A percentile compares a stretch with the other conserved stretches of the same genome.
Conservation (phyloP, 495 filamentous ascomycete species). For the Parathielavia appendiculata region DNA sequence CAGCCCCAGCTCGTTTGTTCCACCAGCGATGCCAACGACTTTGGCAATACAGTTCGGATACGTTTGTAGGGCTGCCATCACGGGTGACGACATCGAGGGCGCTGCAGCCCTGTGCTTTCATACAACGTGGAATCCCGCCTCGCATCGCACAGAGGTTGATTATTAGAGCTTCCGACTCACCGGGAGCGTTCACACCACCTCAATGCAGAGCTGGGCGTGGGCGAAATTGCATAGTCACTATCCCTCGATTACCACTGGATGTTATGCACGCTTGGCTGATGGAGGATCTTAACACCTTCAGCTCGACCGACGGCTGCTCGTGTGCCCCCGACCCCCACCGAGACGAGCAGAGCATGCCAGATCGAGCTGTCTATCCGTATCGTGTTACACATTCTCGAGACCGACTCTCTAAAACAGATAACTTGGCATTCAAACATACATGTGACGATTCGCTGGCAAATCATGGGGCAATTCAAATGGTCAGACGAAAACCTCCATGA, state of each 20-base stretch:
- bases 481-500: no score
- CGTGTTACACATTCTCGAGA: conserved; percentile 7
- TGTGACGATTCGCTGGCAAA: not conserved
- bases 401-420: not conserved
- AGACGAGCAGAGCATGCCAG: not conserved
- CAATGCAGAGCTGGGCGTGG: not conserved
- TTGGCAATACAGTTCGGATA: no score
- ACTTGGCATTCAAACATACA: not conserved
- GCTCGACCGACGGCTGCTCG: not conserved
- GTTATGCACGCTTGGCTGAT: not conserved
- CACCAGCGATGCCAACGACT: no score
- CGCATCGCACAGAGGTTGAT: not conserved
- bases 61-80: no score
- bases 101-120: not conserved
- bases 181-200: not conserved
- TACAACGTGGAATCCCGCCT: not conserved
- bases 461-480: not conserved
- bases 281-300: not conserved
- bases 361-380: conserved; percentile 2
- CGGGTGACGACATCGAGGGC: conserved; percentile 8
- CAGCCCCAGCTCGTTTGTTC: no score
- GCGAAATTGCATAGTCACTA: not conserved
- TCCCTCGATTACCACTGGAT: not conserved
- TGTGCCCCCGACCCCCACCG: conserved; percentile 3
- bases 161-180: not conserved